A percentile compares a stretch with the other conserved stretches of the same genome.
phyloP scores from a whole-genome alignment of 176 grass and related monocot species.

The Zoysia pacifica region DNA sequence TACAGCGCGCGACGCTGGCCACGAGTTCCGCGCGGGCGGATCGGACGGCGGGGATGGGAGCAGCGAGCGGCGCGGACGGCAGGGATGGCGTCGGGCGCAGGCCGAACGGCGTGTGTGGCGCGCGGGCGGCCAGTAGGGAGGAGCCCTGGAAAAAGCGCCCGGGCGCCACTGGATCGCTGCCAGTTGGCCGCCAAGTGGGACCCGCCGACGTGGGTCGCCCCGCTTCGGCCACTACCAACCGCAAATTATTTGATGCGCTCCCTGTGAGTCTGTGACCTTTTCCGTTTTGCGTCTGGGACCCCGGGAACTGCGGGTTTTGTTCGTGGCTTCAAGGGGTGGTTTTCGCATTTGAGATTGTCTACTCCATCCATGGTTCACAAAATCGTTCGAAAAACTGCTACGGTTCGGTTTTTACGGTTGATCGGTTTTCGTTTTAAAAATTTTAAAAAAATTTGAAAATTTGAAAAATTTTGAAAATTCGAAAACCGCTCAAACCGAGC shows the following conservation, averaged over 20 bases:
- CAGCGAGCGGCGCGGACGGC: background rate
- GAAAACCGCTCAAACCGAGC: no score
- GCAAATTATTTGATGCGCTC: constrained; percentile 30
- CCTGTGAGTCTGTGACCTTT: constrained; percentile 27
- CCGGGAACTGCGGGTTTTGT: background rate
- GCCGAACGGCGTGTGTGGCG: background rate
- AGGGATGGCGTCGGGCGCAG: background rate
- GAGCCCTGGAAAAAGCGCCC: constrained; percentile 59
- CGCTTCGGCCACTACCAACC: background rate
- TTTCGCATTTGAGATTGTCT: background rate
- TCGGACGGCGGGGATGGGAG: background rate
- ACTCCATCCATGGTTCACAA: no score
- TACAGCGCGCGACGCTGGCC: background rate
- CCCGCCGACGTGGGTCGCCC: background rate
- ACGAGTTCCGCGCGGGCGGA: constrained; percentile 27
- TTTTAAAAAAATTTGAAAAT: no score
- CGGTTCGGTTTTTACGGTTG: no score
- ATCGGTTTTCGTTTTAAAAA: no score
- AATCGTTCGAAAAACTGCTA: no score
- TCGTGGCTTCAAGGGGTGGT: background rate
- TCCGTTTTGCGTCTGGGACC: background rate
- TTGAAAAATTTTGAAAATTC: no score
- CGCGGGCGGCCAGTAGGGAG: constrained; percentile 41
- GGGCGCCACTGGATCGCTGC: constrained; percentile 39
- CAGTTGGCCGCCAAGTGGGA: constrained; percentile 50